Evolutionary conservation across 2,329 filamentous ascomycete species (phyloP).

Genomic region (Metarhizium anisopliae): DNA sequence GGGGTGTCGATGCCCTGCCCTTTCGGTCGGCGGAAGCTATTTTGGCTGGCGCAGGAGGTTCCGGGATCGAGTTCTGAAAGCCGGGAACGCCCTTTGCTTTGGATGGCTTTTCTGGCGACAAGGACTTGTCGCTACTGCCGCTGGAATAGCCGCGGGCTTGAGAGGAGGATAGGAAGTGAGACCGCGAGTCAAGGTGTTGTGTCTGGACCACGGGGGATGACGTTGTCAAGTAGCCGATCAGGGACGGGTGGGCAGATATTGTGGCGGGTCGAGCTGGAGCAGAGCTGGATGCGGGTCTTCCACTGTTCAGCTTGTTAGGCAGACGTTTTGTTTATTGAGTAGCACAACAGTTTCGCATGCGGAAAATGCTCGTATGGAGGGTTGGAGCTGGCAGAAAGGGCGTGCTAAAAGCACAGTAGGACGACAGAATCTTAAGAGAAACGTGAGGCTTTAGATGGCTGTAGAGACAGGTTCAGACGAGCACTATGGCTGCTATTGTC

Average conservation of each 20-base stretch:
- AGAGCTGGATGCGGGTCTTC: slow-evolving; percentile 14
- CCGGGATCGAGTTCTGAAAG: slow-evolving; percentile 12
- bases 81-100: background rate
- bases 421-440: background rate
- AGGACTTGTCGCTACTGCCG: slow-evolving; percentile 54
- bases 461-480: too few species aligned
- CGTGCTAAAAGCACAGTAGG: too few species aligned
- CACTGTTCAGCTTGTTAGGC: slow-evolving; percentile 1
- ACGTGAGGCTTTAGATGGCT: background rate
- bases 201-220: slow-evolving; percentile 60
- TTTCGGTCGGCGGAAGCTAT: slow-evolving; percentile 18
- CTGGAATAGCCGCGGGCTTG: slow-evolving; percentile 52
- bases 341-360: background rate
- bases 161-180: slow-evolving; percentile 26
- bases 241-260: slow-evolving; percentile 50
- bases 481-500: background rate
- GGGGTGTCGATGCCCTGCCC: slow-evolving; percentile 17
- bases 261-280: slow-evolving; percentile 17
- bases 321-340: background rate
- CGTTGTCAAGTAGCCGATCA: slow-evolving; percentile 58
- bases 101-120: background rate
- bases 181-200: slow-evolving; percentile 29
- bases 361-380: background rate
- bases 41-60: slow-evolving; percentile 21
- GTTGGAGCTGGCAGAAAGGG: background rate